Base-by-base conservation (phyloP, 495 filamentous ascomycete genomes). In the Oleoguttula mirabilis region DNA sequence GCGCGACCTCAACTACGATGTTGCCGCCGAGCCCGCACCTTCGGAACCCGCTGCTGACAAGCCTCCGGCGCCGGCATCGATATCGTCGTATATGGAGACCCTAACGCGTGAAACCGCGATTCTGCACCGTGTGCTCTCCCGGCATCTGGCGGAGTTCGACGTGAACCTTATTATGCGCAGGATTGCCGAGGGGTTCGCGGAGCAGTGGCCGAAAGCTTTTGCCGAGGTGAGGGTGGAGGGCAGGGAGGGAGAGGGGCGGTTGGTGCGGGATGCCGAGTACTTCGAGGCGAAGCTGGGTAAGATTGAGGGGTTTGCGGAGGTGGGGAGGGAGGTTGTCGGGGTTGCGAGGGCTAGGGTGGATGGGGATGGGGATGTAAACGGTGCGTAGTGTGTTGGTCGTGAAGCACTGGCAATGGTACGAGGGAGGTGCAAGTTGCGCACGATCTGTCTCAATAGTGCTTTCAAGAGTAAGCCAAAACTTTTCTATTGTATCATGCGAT, bases 41-140 rank as follows among this genome's bases (percentile, higher is more conserved):
- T 10, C 24, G 2, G 22, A 35, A 11, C 50, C 33, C 52, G 57
- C 49, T 34, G 51, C 47, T 40, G 59, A 38, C 50, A 39, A 32
- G 10, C 64, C 57, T 17, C 57, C 69, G 4, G n/a, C n/a, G n/a
- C n/a, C n/a, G n/a, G n/a, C n/a, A n/a, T n/a, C n/a, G n/a, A n/a
- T n/a, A n/a, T 86, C 77, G 50, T 59, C 78, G 15, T 94, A 92
- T 59, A 92, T 99, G 80, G 90, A 95, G 56, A 88, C 79, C 0
- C 57, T 99, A 15, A 77, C 79, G 1, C 92, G 85, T 55, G 90
- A 96, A 53, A 96, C 90, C 0, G 72, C 73, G 2, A 93, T 83
- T 5, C 58, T 99, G 33, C 83, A 96, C 55, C 79, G 84, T 10
- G 88, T 94, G 10, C 66, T 99, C 34, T 81, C 72, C 51, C 90